A percentile compares a stretch with the other conserved stretches of the same genome.
Conservation (phyloP, 1,284 basidiomycete genomes). For the Trichosporon sp. region DNA sequence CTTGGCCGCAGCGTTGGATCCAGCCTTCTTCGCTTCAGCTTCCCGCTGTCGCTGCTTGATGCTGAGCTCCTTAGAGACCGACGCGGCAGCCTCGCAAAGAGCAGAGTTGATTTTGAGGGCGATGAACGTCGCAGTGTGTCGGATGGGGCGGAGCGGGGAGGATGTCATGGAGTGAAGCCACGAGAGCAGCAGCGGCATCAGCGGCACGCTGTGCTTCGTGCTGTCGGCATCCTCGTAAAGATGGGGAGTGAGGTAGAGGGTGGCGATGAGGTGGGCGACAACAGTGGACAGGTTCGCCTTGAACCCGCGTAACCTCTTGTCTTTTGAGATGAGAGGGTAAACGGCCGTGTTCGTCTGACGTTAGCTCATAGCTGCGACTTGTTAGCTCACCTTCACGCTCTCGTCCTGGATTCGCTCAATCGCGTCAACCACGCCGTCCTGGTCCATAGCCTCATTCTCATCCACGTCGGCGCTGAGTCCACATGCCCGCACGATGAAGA, state of each 20-base stretch:
- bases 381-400: slow-evolving; percentile 46
- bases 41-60: slow-evolving; percentile 80
- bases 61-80: slow-evolving; percentile 81
- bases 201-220: slow-evolving; percentile 70
- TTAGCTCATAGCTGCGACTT: too few relatives aligned
- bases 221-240: slow-evolving; percentile 66
- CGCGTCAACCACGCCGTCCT: slow-evolving; percentile 63
- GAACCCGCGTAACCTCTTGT: slow-evolving; percentile 82
- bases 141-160: slow-evolving; percentile 89
- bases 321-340: slow-evolving; percentile 87
- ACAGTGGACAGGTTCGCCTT: slow-evolving; percentile 79
- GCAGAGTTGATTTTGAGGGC: slow-evolving; percentile 84
- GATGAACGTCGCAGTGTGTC: slow-evolving; percentile 92
- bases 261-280: slow-evolving; percentile 70
- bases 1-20: slow-evolving; percentile 57
- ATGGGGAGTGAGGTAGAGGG: slow-evolving; percentile 57
- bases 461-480: slow-evolving; percentile 57
- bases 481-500: slow-evolving; percentile 54
- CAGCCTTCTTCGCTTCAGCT: slow-evolving; percentile 77
- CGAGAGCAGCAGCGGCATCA: slow-evolving; percentile 78
- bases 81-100: slow-evolving; percentile 78
- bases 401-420: slow-evolving; percentile 59
- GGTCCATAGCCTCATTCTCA: slow-evolving; percentile 61
- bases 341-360: slow-evolving; percentile 65
- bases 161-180: slow-evolving; percentile 95